phyloP scores from a whole-genome alignment of 129 eudicot genomes.

The Tanacetum coccineum region DNA sequence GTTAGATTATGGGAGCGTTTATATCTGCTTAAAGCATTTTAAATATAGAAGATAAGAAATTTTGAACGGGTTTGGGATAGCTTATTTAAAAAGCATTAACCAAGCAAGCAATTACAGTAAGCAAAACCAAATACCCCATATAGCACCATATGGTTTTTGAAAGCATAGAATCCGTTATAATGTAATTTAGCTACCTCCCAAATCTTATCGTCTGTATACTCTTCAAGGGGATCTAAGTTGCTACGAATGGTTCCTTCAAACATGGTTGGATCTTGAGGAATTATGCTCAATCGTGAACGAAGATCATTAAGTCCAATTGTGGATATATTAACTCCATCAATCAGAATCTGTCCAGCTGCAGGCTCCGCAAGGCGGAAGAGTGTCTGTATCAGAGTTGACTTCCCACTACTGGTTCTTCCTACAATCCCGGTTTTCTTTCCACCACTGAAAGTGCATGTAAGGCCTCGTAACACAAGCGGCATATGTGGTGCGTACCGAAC shows the following conservation, averaged over 20 bases:
- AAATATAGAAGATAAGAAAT: no score
- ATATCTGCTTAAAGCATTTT: no score
- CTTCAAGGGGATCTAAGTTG: slow-evolving; percentile 88
- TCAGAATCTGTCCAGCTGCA: slow-evolving; percentile 47
- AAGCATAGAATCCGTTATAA: background rate
- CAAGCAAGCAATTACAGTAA: no score
- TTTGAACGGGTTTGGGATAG: no score
- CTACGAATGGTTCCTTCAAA: slow-evolving; percentile 31
- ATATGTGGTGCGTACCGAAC: slow-evolving; percentile 75
- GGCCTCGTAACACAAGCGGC: slow-evolving; percentile 74
- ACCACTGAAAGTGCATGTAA: slow-evolving; percentile 69
- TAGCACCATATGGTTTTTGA: background rate
- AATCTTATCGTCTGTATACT: slow-evolving; percentile 11
- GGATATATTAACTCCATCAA: slow-evolving; percentile 63
- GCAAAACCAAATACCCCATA: no score
- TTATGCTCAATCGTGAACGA: no score
- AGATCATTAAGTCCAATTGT: slow-evolving; percentile 29
- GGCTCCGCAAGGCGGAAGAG: slow-evolving; percentile 80
- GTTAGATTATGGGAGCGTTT: slow-evolving; percentile 1
- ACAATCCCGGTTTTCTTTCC: slow-evolving; percentile 55
- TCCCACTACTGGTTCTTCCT: no score
- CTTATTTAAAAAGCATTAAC: no score
- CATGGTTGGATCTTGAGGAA: no score
- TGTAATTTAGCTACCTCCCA: background rate
- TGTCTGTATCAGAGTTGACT: no score